Percentiles rank a stretch among this genome's conserved stretches.
These are phyloP conservation scores for Candida qinlingensis DNA, from an alignment of 805 yeast species.

Conservation along the genomic window DNA sequence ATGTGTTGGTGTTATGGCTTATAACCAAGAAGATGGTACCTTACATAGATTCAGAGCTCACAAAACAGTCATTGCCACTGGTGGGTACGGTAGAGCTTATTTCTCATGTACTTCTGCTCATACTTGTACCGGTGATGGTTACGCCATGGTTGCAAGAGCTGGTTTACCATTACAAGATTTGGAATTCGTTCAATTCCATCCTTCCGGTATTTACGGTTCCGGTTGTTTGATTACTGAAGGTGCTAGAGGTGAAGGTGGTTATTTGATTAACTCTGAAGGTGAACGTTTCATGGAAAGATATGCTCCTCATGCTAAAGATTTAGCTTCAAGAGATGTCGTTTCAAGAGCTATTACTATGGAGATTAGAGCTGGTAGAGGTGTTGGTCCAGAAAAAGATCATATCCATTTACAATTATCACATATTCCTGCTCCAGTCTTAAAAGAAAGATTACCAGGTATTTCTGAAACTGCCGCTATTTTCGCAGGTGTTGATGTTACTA, in stretches of 20 bases:
- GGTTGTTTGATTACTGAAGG: slow-evolving; percentile 99
- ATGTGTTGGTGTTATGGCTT: slow-evolving; percentile 95
- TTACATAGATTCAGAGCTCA: slow-evolving; percentile 96
- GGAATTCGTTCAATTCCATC: slow-evolving; percentile 98
- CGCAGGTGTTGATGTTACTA: slow-evolving; percentile 99
- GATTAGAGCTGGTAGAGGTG: slow-evolving; percentile 98
- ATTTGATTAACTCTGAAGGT: slow-evolving; percentile 92
- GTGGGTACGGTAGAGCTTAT: slow-evolving; percentile 98
- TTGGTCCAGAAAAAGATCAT: slow-evolving; percentile 94
- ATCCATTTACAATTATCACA: slow-evolving; percentile 91
- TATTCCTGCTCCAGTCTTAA: slow-evolving; percentile 83
- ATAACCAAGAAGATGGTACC: slow-evolving; percentile 98
- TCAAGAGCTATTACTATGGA: slow-evolving; percentile 98
- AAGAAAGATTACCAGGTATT: slow-evolving; percentile 98
- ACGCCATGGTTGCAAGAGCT: slow-evolving; percentile 97
- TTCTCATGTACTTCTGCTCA: slow-evolving; percentile 99
- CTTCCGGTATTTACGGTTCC: slow-evolving; percentile 98
- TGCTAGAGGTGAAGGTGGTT: slow-evolving; percentile 99
- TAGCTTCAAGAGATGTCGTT: slow-evolving; percentile 97
- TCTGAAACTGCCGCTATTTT: slow-evolving; percentile 97
- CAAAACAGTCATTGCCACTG: slow-evolving; percentile 94
- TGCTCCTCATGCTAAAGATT: slow-evolving; percentile 97
- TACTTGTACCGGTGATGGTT: slow-evolving; percentile 99
- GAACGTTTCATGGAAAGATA: slow-evolving; percentile 99
- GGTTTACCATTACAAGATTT: slow-evolving; percentile 96